Percentiles rank a stretch among this genome's conserved stretches.
Conservation (phyloP, 2,329 filamentous ascomycete species). For the Colletotrichum chlorophyti region DNA sequence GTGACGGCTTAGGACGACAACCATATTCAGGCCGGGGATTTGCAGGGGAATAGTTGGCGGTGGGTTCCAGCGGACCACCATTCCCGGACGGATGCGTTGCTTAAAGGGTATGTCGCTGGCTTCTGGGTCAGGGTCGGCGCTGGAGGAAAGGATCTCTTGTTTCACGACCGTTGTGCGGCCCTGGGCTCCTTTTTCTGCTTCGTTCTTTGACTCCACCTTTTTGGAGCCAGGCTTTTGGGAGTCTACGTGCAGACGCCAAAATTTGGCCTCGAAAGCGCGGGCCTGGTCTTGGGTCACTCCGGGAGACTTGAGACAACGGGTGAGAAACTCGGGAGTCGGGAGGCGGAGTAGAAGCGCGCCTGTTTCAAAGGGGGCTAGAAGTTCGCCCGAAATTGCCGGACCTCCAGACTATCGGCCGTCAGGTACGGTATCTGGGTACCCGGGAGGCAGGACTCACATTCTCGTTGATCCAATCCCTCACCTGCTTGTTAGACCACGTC, state of each 20-base stretch:
- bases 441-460: slow-evolving; percentile 41
- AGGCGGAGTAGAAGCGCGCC: slow-evolving; percentile 50
- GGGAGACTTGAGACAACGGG: slow-evolving; percentile 46
- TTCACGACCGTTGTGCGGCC: background rate
- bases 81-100: slow-evolving; percentile 48
- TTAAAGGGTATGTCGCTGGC: slow-evolving; percentile 41
- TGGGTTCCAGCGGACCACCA: slow-evolving; percentile 45
- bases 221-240: slow-evolving; percentile 34
- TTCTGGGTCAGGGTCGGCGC: slow-evolving; percentile 36
- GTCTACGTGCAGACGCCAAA: slow-evolving; percentile 51
- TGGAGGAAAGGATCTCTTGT: slow-evolving; percentile 31
- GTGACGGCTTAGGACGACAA: slow-evolving; percentile 40
- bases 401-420: slow-evolving; percentile 42
- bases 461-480: slow-evolving; percentile 46
- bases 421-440: background rate
- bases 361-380: slow-evolving; percentile 47
- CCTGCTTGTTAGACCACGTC: slow-evolving; percentile 47
- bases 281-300: slow-evolving; percentile 46
- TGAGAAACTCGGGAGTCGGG: slow-evolving; percentile 45
- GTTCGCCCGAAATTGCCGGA: slow-evolving; percentile 39
- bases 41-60: slow-evolving; percentile 22
- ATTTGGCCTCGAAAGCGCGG: slow-evolving; percentile 46
- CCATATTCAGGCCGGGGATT: slow-evolving; percentile 35
- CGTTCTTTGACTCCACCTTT: background rate
- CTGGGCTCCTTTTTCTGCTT: background rate